Percentiles rank a stretch among this genome's conserved stretches.
These are phyloP conservation scores for Fusarium liriodendri DNA, from an alignment of 2,329 filamentous ascomycete species.

Conservation along the genomic window DNA sequence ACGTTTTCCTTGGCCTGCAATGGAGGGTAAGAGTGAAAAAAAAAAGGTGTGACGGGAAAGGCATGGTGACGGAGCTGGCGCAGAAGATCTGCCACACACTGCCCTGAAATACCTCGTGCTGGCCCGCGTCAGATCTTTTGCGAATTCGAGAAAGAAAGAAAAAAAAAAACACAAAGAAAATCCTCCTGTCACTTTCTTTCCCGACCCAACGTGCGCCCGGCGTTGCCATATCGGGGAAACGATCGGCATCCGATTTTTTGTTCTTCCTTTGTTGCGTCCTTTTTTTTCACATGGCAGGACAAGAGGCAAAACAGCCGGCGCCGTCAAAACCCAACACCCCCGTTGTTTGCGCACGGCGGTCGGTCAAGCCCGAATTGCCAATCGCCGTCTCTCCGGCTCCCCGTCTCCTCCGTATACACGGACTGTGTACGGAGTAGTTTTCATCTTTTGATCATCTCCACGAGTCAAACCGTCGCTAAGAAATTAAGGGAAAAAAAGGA, in stretches of 20 bases:
- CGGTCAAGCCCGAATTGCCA: slow-evolving; percentile 24
- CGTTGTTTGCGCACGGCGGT: not conserved
- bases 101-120: slow-evolving; percentile 8
- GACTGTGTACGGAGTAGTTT: slow-evolving; percentile 8
- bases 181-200: slow-evolving; percentile 12
- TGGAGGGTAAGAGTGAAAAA: slow-evolving; percentile 18
- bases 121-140: slow-evolving; percentile 5
- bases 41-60: slow-evolving; percentile 9
- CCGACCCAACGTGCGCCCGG: slow-evolving; percentile 4
- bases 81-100: slow-evolving; percentile 20
- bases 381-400: slow-evolving; percentile 1
- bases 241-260: slow-evolving; percentile 12
- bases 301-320: slow-evolving; percentile 17
- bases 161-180: not conserved
- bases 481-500: not conserved
- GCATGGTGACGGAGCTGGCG: slow-evolving; percentile 10
- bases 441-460: slow-evolving; percentile 10
- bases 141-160: not conserved
- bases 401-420: slow-evolving; percentile 22
- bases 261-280: not conserved
- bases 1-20: slow-evolving; percentile 28
- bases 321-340: slow-evolving; percentile 8
- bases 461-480: slow-evolving; percentile 28
- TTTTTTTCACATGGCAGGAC: slow-evolving; percentile 4
- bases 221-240: slow-evolving; percentile 12